Percentiles rank a stretch among this genome's conserved stretches.
Evolutionary conservation across 2,329 filamentous ascomycete species (phyloP).

Genomic region (Ceratocystis destructans): DNA sequence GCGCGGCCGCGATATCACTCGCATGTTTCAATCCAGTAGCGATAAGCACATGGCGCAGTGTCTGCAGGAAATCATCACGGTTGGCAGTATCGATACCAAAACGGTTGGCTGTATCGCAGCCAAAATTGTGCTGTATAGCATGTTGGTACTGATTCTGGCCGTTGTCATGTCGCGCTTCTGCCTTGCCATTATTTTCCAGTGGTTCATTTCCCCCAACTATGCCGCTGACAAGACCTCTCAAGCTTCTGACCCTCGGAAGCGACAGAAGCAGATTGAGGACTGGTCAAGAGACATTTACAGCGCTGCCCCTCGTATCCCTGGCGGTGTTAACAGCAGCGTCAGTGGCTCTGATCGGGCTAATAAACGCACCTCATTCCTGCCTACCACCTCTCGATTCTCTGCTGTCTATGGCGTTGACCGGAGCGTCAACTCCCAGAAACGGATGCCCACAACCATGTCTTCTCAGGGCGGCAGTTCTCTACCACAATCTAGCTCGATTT

Average conservation of each 20-base stretch:
- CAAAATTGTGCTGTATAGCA: conserved; percentile 90
- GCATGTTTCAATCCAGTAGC: conserved; percentile 61
- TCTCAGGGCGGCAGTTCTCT: conserved; percentile 65
- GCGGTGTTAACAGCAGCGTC: conserved; percentile 54
- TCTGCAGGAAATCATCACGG: conserved; percentile 85
- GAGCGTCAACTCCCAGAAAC: conserved; percentile 31
- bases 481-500: conserved; percentile 51
- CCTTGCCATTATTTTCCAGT: conserved; percentile 86
- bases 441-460: conserved; percentile 80
- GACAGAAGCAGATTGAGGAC: conserved; percentile 88
- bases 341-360: conserved; percentile 52
- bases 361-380: conserved; percentile 81
- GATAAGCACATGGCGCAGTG: conserved; percentile 80
- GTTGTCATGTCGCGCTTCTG: conserved; percentile 77
- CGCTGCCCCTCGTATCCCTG: conserved; percentile 67
- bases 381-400: conserved; percentile 88
- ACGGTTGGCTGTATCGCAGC: conserved; percentile 96
- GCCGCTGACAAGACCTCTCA: conserved; percentile 76
- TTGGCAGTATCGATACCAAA: conserved; percentile 89
- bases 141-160: conserved; percentile 77
- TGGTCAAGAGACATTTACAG: conserved; percentile 98
- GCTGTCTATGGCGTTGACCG: conserved; percentile 71
- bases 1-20: conserved; percentile 76
- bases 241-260: conserved; percentile 64
- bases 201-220: conserved; percentile 83